phyloP scores from a whole-genome alignment of 2,329 filamentous ascomycete species.

The Ilyonectria sp. region DNA sequence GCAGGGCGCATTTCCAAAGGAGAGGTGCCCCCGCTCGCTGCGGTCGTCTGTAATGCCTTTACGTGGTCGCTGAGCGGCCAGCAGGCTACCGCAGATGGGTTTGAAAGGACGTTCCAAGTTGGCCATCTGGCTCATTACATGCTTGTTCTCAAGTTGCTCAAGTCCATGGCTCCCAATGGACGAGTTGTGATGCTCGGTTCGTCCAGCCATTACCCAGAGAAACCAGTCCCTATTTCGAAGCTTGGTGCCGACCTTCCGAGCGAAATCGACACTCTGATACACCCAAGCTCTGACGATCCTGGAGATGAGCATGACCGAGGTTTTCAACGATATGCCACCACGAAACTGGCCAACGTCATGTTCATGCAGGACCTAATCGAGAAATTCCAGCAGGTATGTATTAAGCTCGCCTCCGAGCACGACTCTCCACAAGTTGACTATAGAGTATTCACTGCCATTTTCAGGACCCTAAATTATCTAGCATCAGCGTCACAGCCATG shows the following conservation, averaged over 20 bases:
- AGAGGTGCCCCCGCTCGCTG: conserved; percentile 31
- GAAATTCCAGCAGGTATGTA: conserved; percentile 30
- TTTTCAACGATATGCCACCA: conserved; percentile 42
- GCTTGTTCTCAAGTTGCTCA: conserved; percentile 40
- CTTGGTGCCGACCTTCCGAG: conserved; percentile 30
- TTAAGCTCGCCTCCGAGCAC: conserved; percentile 5
- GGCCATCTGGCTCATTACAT: conserved; percentile 40
- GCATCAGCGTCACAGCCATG: conserved; percentile 41
- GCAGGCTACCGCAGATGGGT: conserved; percentile 30
- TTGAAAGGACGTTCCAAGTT: conserved; percentile 42
- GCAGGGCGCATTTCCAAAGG: conserved; percentile 4
- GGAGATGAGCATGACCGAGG: conserved; percentile 40
- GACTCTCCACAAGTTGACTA: not conserved
- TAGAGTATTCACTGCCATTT: too few species aligned
- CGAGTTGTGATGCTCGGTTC: conserved; percentile 38
- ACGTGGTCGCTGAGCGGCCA: conserved; percentile 32
- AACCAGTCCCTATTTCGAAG: conserved; percentile 33
- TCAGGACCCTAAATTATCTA: conserved; percentile 35
- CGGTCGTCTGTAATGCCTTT: conserved; percentile 43
- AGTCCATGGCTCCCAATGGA: conserved; percentile 31
- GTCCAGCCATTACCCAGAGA: conserved; percentile 31
- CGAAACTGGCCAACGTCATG: conserved; percentile 44
- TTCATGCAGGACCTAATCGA: conserved; percentile 46
- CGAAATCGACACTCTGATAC: conserved; percentile 20
- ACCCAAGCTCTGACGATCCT: conserved; percentile 13